Conservation (phyloP, 768 basidiomycete species). For the Leccinum olivaceopallidum region DNA sequence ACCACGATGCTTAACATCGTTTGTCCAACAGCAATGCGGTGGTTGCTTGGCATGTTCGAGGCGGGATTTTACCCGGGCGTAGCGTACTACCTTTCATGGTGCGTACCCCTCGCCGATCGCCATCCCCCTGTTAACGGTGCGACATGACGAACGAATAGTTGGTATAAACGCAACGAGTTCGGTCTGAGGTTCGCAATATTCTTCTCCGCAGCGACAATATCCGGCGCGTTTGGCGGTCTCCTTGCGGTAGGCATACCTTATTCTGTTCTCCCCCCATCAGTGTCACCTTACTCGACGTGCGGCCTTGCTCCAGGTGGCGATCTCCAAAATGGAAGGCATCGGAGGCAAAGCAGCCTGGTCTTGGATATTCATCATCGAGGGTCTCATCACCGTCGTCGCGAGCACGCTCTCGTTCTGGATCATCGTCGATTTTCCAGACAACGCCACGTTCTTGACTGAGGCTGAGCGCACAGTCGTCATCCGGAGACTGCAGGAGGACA, state of each 20-base stretch:
- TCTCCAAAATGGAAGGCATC: constrained; percentile 70
- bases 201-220: constrained; percentile 76
- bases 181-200: constrained; percentile 66
- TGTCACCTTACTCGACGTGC: neutral
- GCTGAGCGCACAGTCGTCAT: constrained; percentile 67
- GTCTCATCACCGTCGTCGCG: constrained; percentile 66
- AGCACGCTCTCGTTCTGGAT: constrained; percentile 70
- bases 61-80: constrained; percentile 47
- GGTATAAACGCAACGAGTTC: constrained; percentile 74
- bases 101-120: constrained; percentile 21
- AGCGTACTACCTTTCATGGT: constrained; percentile 75
- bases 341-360: constrained; percentile 66
- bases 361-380: constrained; percentile 80
- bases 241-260: constrained; percentile 50
- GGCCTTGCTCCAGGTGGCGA: constrained; percentile 43
- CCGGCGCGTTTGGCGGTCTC: constrained; percentile 81
- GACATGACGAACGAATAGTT: constrained; percentile 31
- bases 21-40: constrained; percentile 54
- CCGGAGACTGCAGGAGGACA: constrained; percentile 62
- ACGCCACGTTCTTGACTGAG: constrained; percentile 74
- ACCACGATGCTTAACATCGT: neutral
- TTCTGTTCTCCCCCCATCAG: neutral
- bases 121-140: constrained; percentile 39
- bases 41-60: constrained; percentile 74
- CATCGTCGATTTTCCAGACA: constrained; percentile 83